Evolutionary conservation across 371 early-diverging fungal genomes (phyloP), one percentile per base, ranked within the genome.

Genomic region (Encephalitozoon romaleae): DNA sequence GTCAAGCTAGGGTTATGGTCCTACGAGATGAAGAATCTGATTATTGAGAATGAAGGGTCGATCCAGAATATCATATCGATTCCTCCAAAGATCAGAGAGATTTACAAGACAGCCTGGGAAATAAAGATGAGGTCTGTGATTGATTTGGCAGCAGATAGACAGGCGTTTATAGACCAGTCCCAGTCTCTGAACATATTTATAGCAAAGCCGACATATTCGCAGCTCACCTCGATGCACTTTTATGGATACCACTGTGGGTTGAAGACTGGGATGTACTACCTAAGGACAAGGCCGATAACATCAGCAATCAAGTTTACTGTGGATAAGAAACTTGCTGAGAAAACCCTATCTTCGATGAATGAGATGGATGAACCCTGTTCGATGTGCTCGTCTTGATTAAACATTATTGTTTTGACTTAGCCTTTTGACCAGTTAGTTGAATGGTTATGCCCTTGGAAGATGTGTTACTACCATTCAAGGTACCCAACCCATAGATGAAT

Each of bases 241-340:
- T 95, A 96, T 85, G 97, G 94, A 11, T 96, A 94, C 94, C 91
- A 91, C 87, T 90, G 89, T 84, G 96, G 96, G 1, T 88, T 98
- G 51, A 98, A 98, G 89, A 98, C 99, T 8, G 99, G 98, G 75
- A 94, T 96, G 95, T 98, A 98, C 87, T 98, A 98, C 82, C 87
- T 98, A 63, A 90, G 99, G 67, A 91, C 96, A 3, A 89, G 93
- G 47, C 97, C 99, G 18, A 93, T 95, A 11, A 92, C 89, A 11
- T 94, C 94, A 78, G 96, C 99, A 9, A 96, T 97, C 87, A 93
- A 98, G 88, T 94, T 93, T 76, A 90, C 85, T 11, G 86, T 86
- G 18, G 84, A 86, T 64, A 77, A 82, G 52, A 74, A 79, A 53
- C 51, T 78, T 30, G 65, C 76, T 23, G 67, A 73, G 39, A 70